Conservation (phyloP, 306 rosid species). For the Canavalia gladiata region DNA sequence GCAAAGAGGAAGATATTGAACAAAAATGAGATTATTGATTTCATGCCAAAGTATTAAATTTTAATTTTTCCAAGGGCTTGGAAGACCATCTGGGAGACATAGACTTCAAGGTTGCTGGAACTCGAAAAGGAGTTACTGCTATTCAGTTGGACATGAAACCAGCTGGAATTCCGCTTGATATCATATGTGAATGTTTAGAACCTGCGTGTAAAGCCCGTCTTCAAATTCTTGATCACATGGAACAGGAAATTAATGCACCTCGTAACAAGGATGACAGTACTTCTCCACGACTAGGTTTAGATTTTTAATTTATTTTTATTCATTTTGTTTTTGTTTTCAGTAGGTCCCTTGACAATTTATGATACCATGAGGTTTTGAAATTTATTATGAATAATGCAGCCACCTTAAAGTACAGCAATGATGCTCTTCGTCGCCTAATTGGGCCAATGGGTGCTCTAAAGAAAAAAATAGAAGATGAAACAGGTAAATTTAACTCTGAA, state of each 20-base stretch:
- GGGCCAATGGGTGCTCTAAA: constrained; percentile 91
- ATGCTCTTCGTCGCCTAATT: constrained; percentile 80
- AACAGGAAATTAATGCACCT: constrained; percentile 78
- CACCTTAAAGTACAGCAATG: constrained; percentile 85
- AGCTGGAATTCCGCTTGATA: constrained; percentile 95
- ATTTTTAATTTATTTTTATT: constrained; percentile 34
- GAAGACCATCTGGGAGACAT: constrained; percentile 99
- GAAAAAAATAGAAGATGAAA: constrained; percentile 87
- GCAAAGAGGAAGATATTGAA: constrained; percentile 28
- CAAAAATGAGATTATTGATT: constrained; percentile 25
- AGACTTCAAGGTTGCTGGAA: constrained; percentile 97
- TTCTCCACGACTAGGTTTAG: constrained; percentile 83
- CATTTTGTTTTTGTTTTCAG: constrained; percentile 24
- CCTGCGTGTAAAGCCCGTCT: constrained; percentile 90
- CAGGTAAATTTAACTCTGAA: constrained; percentile 64
- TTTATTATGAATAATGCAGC: constrained; percentile 63
- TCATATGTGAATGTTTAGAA: constrained; percentile 85
- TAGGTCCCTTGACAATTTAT: constrained; percentile 31
- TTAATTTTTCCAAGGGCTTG: constrained; percentile 71
- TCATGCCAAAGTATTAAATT: constrained; percentile 27
- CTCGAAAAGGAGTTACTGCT: constrained; percentile 85
- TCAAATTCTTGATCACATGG: constrained; percentile 93
- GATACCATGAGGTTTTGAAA: constrained; percentile 40
- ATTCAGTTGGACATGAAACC: constrained; percentile 97
- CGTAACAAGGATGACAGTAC: constrained; percentile 60